phyloP scores from a whole-genome alignment of 2,329 filamentous ascomycete genomes.

The Pseudogymnoascus sp. region DNA sequence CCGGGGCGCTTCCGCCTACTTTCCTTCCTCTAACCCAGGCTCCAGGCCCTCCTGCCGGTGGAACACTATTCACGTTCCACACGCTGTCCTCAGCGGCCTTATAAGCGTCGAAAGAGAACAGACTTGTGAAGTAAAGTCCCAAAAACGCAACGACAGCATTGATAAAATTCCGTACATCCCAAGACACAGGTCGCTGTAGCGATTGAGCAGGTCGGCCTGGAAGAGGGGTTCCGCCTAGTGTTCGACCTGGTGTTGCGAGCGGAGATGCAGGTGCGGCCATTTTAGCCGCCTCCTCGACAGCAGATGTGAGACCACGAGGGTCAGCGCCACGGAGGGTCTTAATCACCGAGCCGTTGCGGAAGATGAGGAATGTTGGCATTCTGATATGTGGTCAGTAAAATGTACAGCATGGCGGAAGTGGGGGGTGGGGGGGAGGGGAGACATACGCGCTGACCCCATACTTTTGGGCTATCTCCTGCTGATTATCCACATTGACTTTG shows the following conservation, averaged over 20 bases:
- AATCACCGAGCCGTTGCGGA: slow-evolving; percentile 63
- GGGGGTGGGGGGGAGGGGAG: slow-evolving; percentile 8
- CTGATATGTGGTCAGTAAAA: slow-evolving; percentile 25
- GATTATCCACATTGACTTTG: slow-evolving; percentile 84
- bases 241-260: slow-evolving; percentile 49
- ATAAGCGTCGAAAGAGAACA: slow-evolving; percentile 57
- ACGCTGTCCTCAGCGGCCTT: slow-evolving; percentile 43
- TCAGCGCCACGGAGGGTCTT: slow-evolving; percentile 78
- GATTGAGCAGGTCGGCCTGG: slow-evolving; percentile 21
- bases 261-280: slow-evolving; percentile 36
- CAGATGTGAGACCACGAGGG: slow-evolving; percentile 62
- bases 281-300: slow-evolving; percentile 62
- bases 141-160: slow-evolving; percentile 46
- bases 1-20: neutral
- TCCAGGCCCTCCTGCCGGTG: neutral
- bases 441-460: slow-evolving; percentile 70
- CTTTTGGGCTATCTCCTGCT: slow-evolving; percentile 65
- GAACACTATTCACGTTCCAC: neutral
- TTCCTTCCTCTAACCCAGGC: slow-evolving; percentile 5
- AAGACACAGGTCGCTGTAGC: slow-evolving; percentile 19
- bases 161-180: slow-evolving; percentile 37
- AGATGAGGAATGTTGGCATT: slow-evolving; percentile 93
- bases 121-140: slow-evolving; percentile 51
- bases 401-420: neutral
- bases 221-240: slow-evolving; percentile 40